Base-by-base conservation (phyloP, 495 filamentous ascomycete species). In the Halenospora varia region DNA sequence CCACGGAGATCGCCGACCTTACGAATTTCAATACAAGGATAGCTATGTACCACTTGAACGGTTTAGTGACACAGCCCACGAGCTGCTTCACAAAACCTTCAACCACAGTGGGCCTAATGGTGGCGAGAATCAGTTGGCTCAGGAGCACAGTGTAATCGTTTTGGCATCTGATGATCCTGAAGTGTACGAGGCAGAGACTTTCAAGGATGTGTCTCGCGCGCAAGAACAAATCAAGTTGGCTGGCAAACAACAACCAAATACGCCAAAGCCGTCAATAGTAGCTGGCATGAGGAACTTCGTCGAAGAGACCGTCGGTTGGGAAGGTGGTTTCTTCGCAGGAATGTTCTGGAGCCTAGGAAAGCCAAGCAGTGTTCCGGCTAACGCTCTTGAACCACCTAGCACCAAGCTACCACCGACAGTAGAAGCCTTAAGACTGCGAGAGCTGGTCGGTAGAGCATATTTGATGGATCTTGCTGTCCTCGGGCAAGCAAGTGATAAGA, bases 131-230 rank as follows among this genome's bases (percentile, higher is more conserved):
- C 29, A 29, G 35, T 22, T 52, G 25, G 56, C 59, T 4, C 39
- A 62, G 25, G 56, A 54, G 42, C 41, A 59, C 17, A 55, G 53
- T 25, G 3, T 64, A 2, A 57, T 86, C 10, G 66, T 88, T 24
- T 60, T 90, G 25, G 85, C 87, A 1, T 88, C 85, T 0, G 88
- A 92, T 63, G 88, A 92, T 64, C 85, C 86, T 0, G 79, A 80
- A 39, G 77, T 89, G 13, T 87, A 88, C 62, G 70, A 72, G 18
- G 68, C 77, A 8, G 69, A 72, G 2, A 85, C 89, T 58, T 72
- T 89, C 25, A 66, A 63, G 1, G 63, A 69, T 13, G 68, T 77
- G 15, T 52, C 70, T 6, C 75, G 76, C 2, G 86, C 86, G 0
- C 88, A 90, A 60, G 77, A 80, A 54, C 78, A 81, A 25, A 89